Percentiles rank a stretch among this genome's conserved stretches.
Conservation (phyloP, 768 basidiomycete genomes). For the Trametes elegans region DNA sequence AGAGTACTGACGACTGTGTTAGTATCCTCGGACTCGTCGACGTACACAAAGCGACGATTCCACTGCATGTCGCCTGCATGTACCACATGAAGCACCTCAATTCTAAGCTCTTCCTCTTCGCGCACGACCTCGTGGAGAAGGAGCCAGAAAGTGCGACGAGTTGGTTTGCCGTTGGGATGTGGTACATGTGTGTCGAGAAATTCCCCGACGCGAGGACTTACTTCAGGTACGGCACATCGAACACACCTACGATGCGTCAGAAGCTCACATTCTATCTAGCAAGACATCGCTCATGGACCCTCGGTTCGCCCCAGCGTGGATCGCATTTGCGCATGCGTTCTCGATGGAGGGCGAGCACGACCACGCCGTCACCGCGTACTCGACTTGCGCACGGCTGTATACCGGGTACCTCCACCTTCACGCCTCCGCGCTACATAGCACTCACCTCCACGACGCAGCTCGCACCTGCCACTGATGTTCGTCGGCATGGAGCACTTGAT, state of each 20-base stretch:
- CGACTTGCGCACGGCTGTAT: conserved; percentile 93
- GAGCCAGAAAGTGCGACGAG: conserved; percentile 92
- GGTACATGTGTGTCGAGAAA: conserved; percentile 86
- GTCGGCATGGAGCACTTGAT: conserved; percentile 99
- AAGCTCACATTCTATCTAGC: conserved; percentile 37
- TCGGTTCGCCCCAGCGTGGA: conserved; percentile 94
- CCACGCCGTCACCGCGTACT: conserved; percentile 97
- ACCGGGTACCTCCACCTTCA: conserved; percentile 63
- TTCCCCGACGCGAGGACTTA: conserved; percentile 93
- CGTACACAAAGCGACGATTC: conserved; percentile 86
- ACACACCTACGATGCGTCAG: not conserved
- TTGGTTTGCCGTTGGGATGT: conserved; percentile 98
- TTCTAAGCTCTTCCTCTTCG: conserved; percentile 91
- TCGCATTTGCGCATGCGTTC: conserved; percentile 97
- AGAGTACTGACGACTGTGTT: not conserved
- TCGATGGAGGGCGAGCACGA: conserved; percentile 98
- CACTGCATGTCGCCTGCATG: conserved; percentile 97
- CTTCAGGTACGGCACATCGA: conserved; percentile 71
- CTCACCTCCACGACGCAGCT: conserved; percentile 45
- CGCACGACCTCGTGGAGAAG: conserved; percentile 92
- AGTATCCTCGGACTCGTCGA: conserved; percentile 87
- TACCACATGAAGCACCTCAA: conserved; percentile 90
- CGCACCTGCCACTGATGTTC: conserved; percentile 91
- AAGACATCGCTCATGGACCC: conserved; percentile 98
- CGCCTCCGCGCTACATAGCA: not conserved